Evolutionary conservation across 371 early-diverging fungal species (phyloP), one percentile per base, ranked within the genome.

Genomic region (Blakeslea trispora): DNA sequence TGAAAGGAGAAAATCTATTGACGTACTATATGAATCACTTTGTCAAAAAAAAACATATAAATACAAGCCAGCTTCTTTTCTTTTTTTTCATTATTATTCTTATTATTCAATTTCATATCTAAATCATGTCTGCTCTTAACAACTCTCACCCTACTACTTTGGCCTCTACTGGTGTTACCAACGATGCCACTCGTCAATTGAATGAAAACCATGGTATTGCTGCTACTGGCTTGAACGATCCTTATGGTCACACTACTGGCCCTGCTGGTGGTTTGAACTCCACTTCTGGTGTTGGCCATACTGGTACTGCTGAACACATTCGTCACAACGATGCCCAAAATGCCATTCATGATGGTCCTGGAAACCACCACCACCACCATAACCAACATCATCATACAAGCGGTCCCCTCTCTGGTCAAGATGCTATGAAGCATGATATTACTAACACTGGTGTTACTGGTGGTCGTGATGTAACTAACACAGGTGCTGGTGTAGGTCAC

Each of bases 181-280:
- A 14, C n/a, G 34, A 48, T 15, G 50, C 50, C 7, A 7, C 43
- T 39, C 37, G 9, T 40, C 39, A 59, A 51, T 52, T 64, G 48
- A 59, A 59, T n/a, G 59, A 64, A 59, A 59, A 64, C 48, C 64
- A 64, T 13, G 65, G 65, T 52, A 65, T 65, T 34, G 56, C 65
- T 56, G 65, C 60, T n/a, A 59, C 60, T 48, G 62, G 62, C 11
- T 43, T 65, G 13, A 55, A 59, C 14, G 52, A 64, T 2, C 62
- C 62, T 24, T 45, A 45, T 40, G 31, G 46, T 45, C 50, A 44
- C 35, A 23, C 50, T 43, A 44, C 13, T 46, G 43, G 28, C 13
- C 39, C 48, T 15, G 28, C 46, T 34, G 42, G 28, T 18, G 55
- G 39, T 23, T 45, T 28, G 28, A n/a, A n/a, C n/a, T n/a, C n/a